A percentile compares a stretch with the other conserved stretches of the same genome.
These are phyloP conservation scores for Solanum chmielewskii DNA, from an alignment of 257 asterid species.

Conservation along the genomic window DNA sequence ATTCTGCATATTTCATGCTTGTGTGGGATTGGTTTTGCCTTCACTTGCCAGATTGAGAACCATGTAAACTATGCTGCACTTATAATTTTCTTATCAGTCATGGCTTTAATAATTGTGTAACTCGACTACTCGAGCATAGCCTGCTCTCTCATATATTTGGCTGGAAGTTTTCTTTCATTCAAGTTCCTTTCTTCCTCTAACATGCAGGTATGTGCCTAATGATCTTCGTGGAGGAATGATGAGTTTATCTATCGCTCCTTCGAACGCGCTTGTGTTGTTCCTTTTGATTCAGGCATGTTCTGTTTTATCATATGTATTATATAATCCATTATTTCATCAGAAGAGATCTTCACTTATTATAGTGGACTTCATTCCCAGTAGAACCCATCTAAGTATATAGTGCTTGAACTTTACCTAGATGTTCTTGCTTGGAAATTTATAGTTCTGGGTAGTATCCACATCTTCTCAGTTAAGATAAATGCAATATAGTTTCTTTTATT, in stretches of 20 bases:
- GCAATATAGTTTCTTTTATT: not conserved
- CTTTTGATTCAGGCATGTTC: constrained; percentile 53
- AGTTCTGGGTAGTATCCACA: not conserved
- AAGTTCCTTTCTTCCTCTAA: not conserved
- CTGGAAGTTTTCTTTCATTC: not conserved
- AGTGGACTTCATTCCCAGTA: not conserved
- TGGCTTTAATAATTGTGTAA: not conserved
- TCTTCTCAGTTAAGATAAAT: not conserved
- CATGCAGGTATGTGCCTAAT: constrained; percentile 76
- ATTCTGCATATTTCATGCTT: constrained; percentile 64
- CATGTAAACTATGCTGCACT: constrained; percentile 32
- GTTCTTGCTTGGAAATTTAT: not conserved
- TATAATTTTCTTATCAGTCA: not conserved
- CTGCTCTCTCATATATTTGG: not conserved
- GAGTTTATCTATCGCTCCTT: constrained; percentile 65
- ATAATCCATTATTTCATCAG: not conserved
- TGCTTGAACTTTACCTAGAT: not conserved
- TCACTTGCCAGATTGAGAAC: constrained; percentile 92
- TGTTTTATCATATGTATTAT: not conserved
- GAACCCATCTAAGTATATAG: not conserved
- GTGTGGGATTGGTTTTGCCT: constrained; percentile 70
- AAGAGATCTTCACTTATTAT: not conserved
- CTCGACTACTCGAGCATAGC: not conserved
- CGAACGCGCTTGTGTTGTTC: constrained; percentile 48
- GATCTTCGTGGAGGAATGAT: constrained; percentile 94